phyloP scores from a whole-genome alignment of 2,329 filamentous ascomycete genomes.

The Colletotrichum echinochloae region DNA sequence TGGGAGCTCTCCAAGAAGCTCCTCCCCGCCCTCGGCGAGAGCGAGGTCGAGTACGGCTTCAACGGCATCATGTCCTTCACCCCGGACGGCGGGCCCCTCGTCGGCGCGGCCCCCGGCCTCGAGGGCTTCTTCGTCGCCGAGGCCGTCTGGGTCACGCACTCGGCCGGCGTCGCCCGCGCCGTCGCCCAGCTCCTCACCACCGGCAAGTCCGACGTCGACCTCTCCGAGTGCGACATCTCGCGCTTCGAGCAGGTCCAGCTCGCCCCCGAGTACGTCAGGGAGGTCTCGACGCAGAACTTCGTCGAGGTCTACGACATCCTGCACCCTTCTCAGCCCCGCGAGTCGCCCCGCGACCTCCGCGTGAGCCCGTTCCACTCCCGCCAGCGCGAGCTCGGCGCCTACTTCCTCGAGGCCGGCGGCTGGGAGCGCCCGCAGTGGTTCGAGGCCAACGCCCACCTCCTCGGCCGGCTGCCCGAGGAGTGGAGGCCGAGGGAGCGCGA shows the following conservation, averaged over 20 bases:
- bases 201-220: slow-evolving; percentile 66
- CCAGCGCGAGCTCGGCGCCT: slow-evolving; percentile 67
- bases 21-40: slow-evolving; percentile 63
- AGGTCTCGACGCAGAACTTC: slow-evolving; percentile 72
- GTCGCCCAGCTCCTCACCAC: slow-evolving; percentile 69
- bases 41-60: slow-evolving; percentile 69
- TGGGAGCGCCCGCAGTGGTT: slow-evolving; percentile 76
- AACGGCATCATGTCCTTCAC: slow-evolving; percentile 77
- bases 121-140: slow-evolving; percentile 74
- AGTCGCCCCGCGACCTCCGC: slow-evolving; percentile 69
- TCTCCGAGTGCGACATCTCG: slow-evolving; percentile 69
- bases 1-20: slow-evolving; percentile 68
- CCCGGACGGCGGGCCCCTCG: slow-evolving; percentile 70
- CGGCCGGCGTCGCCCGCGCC: slow-evolving; percentile 71
- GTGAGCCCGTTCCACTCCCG: slow-evolving; percentile 68
- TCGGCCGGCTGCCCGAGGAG: slow-evolving; percentile 62
- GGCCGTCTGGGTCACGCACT: slow-evolving; percentile 76
- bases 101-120: slow-evolving; percentile 68
- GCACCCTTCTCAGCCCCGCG: slow-evolving; percentile 68
- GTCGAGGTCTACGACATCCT: slow-evolving; percentile 74
- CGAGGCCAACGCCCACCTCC: slow-evolving; percentile 64
- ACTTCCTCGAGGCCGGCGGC: slow-evolving; percentile 68
- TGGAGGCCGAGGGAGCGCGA: slow-evolving; percentile 69
- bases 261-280: slow-evolving; percentile 64
- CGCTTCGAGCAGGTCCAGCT: slow-evolving; percentile 73